Base-by-base conservation (phyloP, 345 rosid genomes). In the Bruguiera gymnorhiza region DNA sequence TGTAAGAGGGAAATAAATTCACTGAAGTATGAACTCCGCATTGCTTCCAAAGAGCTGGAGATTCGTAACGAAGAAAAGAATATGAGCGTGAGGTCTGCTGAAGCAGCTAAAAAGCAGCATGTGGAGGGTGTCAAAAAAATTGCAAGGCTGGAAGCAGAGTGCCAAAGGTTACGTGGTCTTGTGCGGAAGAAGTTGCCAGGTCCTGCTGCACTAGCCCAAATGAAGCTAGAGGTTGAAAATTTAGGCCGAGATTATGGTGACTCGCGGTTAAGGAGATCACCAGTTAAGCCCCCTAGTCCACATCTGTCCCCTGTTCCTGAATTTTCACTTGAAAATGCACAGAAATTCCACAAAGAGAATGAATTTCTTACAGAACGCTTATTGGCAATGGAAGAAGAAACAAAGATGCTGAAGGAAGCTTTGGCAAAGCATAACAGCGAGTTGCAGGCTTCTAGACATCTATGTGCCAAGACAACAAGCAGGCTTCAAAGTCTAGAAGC, bases 121-220 rank as follows among this genome's bases (percentile, higher is more conserved):
- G 61, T 78, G 84, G 99, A 96, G 72, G 94, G 98, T 65, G 91
- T 81, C 9, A 96, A 92, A 81, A 96, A 89, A 79, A 90, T 92
- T 51, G 82, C 89, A 54, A 96, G 92, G 85, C 75, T 96, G 56
- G 99, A 96, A 80, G 89, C 95, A 23, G 98, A 96, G 68, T 90
- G 97, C 78, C 98, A 96, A 77, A 90, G 99, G 70, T 76, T 95
- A 75, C 92, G 99, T 0, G 89, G 94, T 57, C 81, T 95, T 32
- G 97, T 95, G 62, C 81, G 98, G 78, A 95, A 90, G 84, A 95
- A 88, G 84, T 85, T 95, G 75, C 99, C 99, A 0, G 99, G 99
- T 77, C 98, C 99, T 70, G 99, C 98, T 62, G 99, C 99, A 48
- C 88, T 95, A 70, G 99, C 99, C 19, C 97, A 95, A 71, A 95